These are phyloP conservation scores for Pueraria montana DNA, from an alignment of 306 rosid genomes.

Conservation along the genomic window DNA sequence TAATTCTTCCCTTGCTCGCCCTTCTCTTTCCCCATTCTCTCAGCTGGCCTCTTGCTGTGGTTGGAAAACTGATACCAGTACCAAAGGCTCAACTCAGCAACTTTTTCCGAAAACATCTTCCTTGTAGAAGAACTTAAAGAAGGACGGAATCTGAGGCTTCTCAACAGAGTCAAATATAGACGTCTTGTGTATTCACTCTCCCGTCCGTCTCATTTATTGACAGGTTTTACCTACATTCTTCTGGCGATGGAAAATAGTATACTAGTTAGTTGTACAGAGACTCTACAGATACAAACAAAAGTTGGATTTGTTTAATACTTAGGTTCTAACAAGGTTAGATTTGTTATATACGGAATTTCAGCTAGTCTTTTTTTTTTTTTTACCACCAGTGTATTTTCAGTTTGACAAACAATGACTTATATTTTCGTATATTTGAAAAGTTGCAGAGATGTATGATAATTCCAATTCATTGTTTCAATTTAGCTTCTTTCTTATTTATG, in stretches of 20 bases:
- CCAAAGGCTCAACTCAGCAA: slow-evolving; percentile 50
- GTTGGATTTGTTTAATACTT: neutral
- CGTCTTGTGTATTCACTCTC: neutral
- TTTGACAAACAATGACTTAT: slow-evolving; percentile 11
- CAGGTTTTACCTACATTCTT: slow-evolving; percentile 7
- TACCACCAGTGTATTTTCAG: neutral
- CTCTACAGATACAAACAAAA: slow-evolving; percentile 1
- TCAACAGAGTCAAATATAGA: neutral
- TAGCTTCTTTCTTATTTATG: slow-evolving; percentile 10
- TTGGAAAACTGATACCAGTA: slow-evolving; percentile 85
- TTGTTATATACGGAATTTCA: slow-evolving; percentile 2
- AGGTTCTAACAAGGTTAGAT: slow-evolving; percentile 28
- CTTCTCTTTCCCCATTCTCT: slow-evolving; percentile 17
- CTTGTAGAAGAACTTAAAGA: slow-evolving; percentile 15
- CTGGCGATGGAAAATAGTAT: slow-evolving; percentile 4
- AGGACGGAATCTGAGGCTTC: slow-evolving; percentile 30
- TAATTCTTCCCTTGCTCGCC: slow-evolving; percentile 20
- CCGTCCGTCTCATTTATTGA: neutral
- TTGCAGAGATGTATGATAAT: slow-evolving; percentile 16
- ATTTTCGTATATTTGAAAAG: slow-evolving; percentile 12
- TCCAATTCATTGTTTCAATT: slow-evolving; percentile 7
- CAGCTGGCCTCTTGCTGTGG: slow-evolving; percentile 95
- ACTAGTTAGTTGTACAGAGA: slow-evolving; percentile 32
- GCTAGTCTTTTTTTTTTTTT: neutral
- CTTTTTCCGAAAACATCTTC: slow-evolving; percentile 26